phyloP scores from a whole-genome alignment of 495 filamentous ascomycete species.

The Tuber microsphaerosporum region DNA sequence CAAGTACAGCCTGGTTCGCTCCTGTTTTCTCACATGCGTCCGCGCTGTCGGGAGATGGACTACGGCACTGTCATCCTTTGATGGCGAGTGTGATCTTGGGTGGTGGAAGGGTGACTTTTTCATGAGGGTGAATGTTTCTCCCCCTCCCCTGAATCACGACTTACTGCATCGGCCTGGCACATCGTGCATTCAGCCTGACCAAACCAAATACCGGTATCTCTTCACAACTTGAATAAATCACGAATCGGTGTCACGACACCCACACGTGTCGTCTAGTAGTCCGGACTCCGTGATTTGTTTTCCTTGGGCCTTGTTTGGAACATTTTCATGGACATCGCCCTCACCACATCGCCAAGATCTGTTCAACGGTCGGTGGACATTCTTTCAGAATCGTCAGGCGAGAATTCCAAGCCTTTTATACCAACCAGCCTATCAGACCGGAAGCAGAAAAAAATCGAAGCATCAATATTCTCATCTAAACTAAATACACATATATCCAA shows the following conservation, averaged over 20 bases:
- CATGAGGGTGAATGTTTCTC: not conserved
- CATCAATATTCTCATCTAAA: not conserved
- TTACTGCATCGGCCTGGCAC: not conserved
- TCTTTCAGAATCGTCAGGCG: not conserved
- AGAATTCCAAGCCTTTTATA: not conserved
- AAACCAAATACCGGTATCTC: not conserved
- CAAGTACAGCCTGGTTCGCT: not conserved
- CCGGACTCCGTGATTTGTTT: not conserved
- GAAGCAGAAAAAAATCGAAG: not conserved
- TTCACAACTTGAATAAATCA: not conserved
- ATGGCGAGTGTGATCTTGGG: not conserved
- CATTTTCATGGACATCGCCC: not conserved
- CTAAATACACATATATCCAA: not conserved
- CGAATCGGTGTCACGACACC: not conserved
- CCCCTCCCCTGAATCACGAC: not conserved
- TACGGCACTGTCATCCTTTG: not conserved
- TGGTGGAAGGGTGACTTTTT: not conserved
- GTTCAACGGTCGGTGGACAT: not conserved
- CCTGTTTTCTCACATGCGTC: not conserved
- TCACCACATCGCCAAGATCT: not conserved
- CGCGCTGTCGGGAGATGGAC: not conserved
- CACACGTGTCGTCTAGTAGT: not conserved
- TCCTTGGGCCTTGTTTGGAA: not conserved
- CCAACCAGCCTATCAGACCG: not conserved
- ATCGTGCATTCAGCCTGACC: not conserved